Percentiles rank a stretch among this genome's conserved stretches.
phyloP scores from a whole-genome alignment of 371 early-diverging fungal genomes.

The Phascolomyces articulosus region DNA sequence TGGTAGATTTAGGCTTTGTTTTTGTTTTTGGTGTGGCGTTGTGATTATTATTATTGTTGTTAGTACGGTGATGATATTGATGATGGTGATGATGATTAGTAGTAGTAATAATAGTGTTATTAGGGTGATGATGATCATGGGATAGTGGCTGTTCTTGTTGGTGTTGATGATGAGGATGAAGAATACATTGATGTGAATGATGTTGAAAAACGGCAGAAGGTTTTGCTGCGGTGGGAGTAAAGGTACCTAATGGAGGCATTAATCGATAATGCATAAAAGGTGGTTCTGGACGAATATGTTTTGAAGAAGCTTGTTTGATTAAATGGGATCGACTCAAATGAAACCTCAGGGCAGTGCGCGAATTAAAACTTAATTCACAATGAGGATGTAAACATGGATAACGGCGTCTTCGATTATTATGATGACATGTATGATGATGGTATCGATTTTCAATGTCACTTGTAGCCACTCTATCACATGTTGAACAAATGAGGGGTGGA shows the following conservation, averaged over 20 bases:
- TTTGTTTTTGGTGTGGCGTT: no score
- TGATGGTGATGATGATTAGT: no score
- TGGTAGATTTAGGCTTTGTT: no score
- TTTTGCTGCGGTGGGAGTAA: background rate
- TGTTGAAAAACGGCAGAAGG: background rate
- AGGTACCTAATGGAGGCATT: constrained; percentile 12
- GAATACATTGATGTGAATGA: background rate
- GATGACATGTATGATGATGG: background rate
- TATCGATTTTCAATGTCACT: constrained; percentile 12
- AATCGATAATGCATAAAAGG: constrained; percentile 13
- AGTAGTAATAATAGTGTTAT: no score
- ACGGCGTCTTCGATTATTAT: constrained; percentile 13
- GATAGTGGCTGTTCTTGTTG: no score
- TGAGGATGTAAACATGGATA: constrained; percentile 25
- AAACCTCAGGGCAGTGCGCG: constrained; percentile 22
- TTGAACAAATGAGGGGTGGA: constrained; percentile 4
- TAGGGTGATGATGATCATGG: no score
- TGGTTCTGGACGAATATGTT: constrained; percentile 8
- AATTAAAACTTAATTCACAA: constrained; percentile 18
- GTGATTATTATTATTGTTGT: background rate
- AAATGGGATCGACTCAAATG: constrained; percentile 24
- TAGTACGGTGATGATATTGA: background rate
- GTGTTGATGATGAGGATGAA: background rate
- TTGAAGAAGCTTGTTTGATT: constrained; percentile 13
- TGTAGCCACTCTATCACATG: constrained; percentile 15